Evolutionary conservation across 257 asterid species (phyloP), one percentile per base, ranked within the genome.

Genomic region (Nyctanthes arbortristis): DNA sequence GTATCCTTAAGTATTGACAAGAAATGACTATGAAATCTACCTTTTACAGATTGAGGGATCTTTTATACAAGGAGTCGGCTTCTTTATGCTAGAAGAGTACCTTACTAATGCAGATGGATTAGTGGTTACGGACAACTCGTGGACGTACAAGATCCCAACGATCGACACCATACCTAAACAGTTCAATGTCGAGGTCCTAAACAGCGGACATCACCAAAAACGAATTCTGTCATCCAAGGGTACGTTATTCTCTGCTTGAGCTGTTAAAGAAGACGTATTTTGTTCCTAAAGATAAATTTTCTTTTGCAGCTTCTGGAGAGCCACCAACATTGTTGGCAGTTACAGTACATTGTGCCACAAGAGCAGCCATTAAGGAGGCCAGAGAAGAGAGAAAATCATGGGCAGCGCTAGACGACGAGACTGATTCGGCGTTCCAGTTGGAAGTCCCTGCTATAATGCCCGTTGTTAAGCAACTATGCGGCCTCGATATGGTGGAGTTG

Each of bases 171-270:
- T 91, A 63, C 96, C 95, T 1, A 69, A 65, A 73, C 78, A 82
- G 52, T 79, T 89, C 76, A 85, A 89, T 32, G 92, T 87, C 14
- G 84, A 87, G 65, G 65, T 92, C 24, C 65, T 89, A 33, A 92
- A 70, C 81, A 84, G 88, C 13, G 96, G 93, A 30, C 84, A 87
- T 71, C 82, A 92, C 68, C 63, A 80, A 66, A 71, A 84, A 0
- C 92, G 95, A 2, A 75, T 87, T 65, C 93, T 92, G 72, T 92
- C 97, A 0, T 89, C 96, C 24, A 89, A 92, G 75, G 96, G 97
- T 92, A 67, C 16, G 69, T 69, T 16, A 32, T 22, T 22, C 4
- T 20, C 24, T 43, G 5, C 54, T 43, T 30, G 10, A 52, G 14
- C 2, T 29, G 29, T 12, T 49, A 6, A 7, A 3, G 24, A 9